These are phyloP conservation scores for Colletotrichum spinosum DNA, from an alignment of 2,329 filamentous ascomycete species.

Conservation along the genomic window DNA sequence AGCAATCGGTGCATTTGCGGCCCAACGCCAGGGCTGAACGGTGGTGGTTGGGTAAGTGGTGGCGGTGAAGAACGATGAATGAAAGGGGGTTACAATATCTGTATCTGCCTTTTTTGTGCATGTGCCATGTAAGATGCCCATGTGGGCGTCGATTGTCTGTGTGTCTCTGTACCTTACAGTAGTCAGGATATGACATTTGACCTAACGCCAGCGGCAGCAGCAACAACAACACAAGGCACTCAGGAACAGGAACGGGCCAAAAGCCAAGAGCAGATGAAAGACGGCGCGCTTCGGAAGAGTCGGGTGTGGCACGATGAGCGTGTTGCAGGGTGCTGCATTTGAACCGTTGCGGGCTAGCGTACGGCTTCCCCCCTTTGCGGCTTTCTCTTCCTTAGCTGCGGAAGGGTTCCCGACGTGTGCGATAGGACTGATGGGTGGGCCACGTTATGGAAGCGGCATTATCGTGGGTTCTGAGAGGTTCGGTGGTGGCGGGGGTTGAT, in stretches of 20 bases:
- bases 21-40: background rate
- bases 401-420: conserved; percentile 10
- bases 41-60: conserved; percentile 6
- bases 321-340: conserved; percentile 5
- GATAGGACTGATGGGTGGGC: conserved; percentile 6
- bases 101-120: background rate
- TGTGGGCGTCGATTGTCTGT: no score
- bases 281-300: conserved; percentile 7
- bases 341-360: conserved; percentile 14
- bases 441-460: conserved; percentile 21
- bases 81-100: no score
- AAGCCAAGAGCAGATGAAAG: conserved; percentile 4
- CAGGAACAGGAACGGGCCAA: background rate
- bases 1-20: conserved; percentile 14
- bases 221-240: background rate
- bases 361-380: conserved; percentile 15
- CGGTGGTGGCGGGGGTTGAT: conserved; percentile 6
- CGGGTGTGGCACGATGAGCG: conserved; percentile 16
- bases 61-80: conserved; percentile 18
- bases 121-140: background rate
- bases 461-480: conserved; percentile 7
- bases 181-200: background rate
- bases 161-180: conserved; percentile 6
- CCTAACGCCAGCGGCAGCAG: background rate
- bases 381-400: conserved; percentile 19